Evolutionary conservation across 305 asterid species (phyloP).

Genomic region (Solanum hybrid): DNA sequence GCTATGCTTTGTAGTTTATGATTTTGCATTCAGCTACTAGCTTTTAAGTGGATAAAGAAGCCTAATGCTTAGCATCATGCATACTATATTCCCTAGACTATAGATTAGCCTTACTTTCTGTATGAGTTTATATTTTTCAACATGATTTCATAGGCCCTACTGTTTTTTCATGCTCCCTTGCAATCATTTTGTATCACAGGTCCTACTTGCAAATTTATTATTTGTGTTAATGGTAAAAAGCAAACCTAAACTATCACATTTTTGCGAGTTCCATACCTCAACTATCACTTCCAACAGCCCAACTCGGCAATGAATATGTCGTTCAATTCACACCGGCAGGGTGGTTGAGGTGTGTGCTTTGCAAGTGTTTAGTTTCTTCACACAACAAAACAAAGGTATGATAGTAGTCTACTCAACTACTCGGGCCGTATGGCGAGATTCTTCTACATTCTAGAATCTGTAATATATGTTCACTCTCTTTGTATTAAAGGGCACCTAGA

Average conservation of each 20-base stretch:
- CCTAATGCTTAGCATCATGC: neutral
- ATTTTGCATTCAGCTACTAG: conserved; percentile 6
- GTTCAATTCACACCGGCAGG: neutral
- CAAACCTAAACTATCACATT: neutral
- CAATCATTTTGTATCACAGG: conserved; percentile 1
- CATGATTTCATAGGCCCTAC: neutral
- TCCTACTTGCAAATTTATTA: neutral
- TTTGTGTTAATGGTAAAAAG: neutral
- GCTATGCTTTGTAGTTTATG: neutral
- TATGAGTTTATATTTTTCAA: neutral
- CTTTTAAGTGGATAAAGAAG: neutral
- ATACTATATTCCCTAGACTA: neutral
- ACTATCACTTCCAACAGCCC: neutral
- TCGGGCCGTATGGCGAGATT: neutral
- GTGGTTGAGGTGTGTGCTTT: neutral
- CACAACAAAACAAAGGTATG: neutral
- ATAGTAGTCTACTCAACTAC: neutral
- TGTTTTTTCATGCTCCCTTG: conserved; percentile 4
- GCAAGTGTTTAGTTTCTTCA: neutral
- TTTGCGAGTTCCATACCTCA: neutral
- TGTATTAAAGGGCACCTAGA: neutral
- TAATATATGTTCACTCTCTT: neutral
- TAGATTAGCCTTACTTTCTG: neutral
- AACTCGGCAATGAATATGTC: neutral
- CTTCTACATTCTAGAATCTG: neutral